Conservation (phyloP, 768 basidiomycete genomes). For the Xerocomus spinulosus region DNA sequence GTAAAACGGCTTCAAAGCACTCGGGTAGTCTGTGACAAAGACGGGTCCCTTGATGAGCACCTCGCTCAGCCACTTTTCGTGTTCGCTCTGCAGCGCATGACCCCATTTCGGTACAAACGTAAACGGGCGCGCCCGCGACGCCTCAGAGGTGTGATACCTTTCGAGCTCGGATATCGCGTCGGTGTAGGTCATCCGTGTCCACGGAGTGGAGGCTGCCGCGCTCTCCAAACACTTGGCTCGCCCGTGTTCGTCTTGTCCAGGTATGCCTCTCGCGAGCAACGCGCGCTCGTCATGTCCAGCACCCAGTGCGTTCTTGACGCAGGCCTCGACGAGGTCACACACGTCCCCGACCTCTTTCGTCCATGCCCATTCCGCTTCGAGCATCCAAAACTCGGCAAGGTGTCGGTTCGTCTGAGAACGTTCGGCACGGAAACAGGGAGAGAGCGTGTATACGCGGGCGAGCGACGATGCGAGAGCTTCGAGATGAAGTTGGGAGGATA, state of each 20-base stretch:
- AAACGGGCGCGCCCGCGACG: conserved; percentile 37
- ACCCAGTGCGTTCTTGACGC: conserved; percentile 40
- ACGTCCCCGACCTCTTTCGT: conserved; percentile 43
- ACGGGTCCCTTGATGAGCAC: conserved; percentile 65
- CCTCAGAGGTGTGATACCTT: conserved; percentile 28
- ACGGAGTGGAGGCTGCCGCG: conserved; percentile 40
- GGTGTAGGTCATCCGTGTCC: conserved; percentile 75
- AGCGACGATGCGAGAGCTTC: conserved; percentile 79
- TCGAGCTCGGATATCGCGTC: conserved; percentile 64
- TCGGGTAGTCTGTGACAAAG: conserved; percentile 90
- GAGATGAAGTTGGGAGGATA: conserved; percentile 93
- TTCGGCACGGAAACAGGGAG: conserved; percentile 94
- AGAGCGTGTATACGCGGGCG: conserved; percentile 84
- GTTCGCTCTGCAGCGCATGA: conserved; percentile 73
- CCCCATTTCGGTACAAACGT: conserved; percentile 64
- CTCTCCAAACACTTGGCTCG: conserved; percentile 34
- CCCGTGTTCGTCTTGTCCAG: conserved; percentile 32
- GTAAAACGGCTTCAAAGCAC: conserved; percentile 86
- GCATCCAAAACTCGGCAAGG: conserved; percentile 98
- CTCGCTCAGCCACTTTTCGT: conserved; percentile 88
- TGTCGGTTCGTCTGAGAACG: conserved; percentile 85
- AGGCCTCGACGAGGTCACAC: conserved; percentile 53
- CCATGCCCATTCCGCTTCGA: conserved; percentile 90
- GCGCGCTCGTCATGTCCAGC: conserved; percentile 30
- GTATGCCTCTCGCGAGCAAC: conserved; percentile 31